These are phyloP conservation scores for Plasmodium cynomolgi DNA, from an alignment of 169 alveolate genomes.

Conservation along the genomic window DNA sequence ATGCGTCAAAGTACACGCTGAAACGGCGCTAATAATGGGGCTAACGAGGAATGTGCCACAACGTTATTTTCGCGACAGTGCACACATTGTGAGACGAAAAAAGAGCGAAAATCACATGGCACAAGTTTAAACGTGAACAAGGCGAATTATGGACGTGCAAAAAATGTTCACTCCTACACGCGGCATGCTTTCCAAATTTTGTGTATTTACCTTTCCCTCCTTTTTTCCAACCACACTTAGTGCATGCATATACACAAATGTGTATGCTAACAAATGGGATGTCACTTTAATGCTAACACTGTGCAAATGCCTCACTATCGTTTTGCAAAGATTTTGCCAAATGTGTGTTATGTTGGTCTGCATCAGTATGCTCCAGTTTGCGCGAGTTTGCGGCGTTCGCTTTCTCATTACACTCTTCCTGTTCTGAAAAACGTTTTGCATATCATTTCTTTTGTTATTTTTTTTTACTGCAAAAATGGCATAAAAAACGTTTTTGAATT, in stretches of 20 bases:
- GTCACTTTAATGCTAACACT: not conserved
- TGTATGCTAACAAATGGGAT: not conserved
- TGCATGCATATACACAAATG: not conserved
- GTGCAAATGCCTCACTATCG: not conserved
- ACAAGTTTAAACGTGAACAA: not conserved
- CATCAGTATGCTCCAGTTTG: not conserved
- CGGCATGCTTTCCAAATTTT: not conserved
- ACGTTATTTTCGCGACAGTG: not conserved
- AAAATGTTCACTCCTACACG: not conserved
- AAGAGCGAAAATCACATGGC: not conserved
- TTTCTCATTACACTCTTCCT: not conserved
- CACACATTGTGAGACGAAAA: not conserved
- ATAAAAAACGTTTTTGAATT: not conserved
- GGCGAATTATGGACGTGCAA: not conserved
- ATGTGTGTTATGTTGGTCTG: not conserved
- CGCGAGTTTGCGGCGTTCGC: not conserved
- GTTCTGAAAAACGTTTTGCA: not conserved
- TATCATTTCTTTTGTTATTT: not conserved
- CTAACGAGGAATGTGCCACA: not conserved
- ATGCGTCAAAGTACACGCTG: not conserved
- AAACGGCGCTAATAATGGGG: not conserved
- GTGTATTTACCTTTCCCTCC: not conserved
- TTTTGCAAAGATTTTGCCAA: not conserved
- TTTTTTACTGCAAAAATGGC: not conserved
- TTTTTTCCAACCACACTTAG: not conserved